Conservation (phyloP, 805 yeast species). For the Kuraishia ogatae region DNA sequence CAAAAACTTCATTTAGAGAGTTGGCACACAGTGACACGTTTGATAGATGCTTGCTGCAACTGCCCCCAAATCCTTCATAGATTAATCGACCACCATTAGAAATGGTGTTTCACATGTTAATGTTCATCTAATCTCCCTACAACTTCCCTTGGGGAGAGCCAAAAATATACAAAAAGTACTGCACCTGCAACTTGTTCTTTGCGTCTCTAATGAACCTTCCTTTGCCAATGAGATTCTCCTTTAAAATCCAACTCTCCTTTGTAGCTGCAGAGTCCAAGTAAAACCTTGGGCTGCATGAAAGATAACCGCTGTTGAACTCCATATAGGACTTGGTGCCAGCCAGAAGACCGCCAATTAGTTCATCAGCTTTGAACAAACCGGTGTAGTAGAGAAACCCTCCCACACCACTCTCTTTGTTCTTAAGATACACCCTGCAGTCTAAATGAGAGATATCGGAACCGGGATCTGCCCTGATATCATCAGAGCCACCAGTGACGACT, state of each 20-base stretch:
- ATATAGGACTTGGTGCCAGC: constrained; percentile 20
- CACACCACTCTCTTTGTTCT: constrained; percentile 29
- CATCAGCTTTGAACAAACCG: constrained; percentile 37
- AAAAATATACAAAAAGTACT: constrained; percentile 40
- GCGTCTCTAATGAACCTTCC: constrained; percentile 49
- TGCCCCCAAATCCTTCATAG: too few species aligned
- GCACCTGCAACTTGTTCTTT: constrained; percentile 38
- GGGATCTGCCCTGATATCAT: constrained; percentile 33
- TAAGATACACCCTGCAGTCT: constrained; percentile 42
- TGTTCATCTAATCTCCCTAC: not conserved
- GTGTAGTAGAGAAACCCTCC: constrained; percentile 34
- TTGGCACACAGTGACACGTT: too few species aligned
- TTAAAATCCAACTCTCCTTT: constrained; percentile 41
- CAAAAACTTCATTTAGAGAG: too few species aligned
- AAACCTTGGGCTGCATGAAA: constrained; percentile 38
- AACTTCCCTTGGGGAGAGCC: constrained; percentile 6
- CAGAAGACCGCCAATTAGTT: constrained; percentile 26
- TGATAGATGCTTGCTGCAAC: too few species aligned
- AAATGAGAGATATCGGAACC: constrained; percentile 21
- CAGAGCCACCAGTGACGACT: constrained; percentile 31
- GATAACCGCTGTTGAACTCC: constrained; percentile 37
- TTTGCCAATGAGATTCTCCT: constrained; percentile 43
- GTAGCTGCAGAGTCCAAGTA: constrained; percentile 31
- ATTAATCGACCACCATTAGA: too few species aligned
- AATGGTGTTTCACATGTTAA: too few species aligned